Evolutionary conservation across 345 rosid genomes (phyloP).

Genomic region (Trapa bicornis): DNA sequence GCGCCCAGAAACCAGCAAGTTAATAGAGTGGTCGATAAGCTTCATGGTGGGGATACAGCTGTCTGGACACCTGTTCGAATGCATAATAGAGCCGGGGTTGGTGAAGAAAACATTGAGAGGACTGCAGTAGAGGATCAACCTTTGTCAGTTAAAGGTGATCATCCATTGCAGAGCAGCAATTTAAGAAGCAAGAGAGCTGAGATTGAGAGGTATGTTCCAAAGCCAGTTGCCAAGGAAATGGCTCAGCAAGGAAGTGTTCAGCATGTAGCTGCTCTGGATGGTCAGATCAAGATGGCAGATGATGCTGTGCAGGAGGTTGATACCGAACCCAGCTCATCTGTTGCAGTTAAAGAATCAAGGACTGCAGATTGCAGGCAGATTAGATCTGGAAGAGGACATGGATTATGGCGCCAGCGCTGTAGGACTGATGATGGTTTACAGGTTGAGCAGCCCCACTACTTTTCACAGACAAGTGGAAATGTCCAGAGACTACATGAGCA

Average conservation of each 20-base stretch:
- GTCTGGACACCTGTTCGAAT: conserved; percentile 81
- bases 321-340: conserved; percentile 21
- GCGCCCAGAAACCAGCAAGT: conserved; percentile 34
- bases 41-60: conserved; percentile 41
- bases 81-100: conserved; percentile 44
- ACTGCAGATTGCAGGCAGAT: conserved; percentile 45
- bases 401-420: conserved; percentile 62
- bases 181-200: conserved; percentile 73
- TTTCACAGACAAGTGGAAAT: conserved; percentile 24
- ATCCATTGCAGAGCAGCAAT: conserved; percentile 44
- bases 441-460: conserved; percentile 19
- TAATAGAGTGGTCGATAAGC: conserved; percentile 44
- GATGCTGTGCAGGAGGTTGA: conserved; percentile 20
- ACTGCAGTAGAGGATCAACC: conserved; percentile 22
- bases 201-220: conserved; percentile 78
- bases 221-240: conserved; percentile 83
- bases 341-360: conserved; percentile 34
- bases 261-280: conserved; percentile 20
- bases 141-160: conserved; percentile 33
- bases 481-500: conserved; percentile 30
- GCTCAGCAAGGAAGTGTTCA: conserved; percentile 49
- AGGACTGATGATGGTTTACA: conserved; percentile 30
- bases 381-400: conserved; percentile 49
- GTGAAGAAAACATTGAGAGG: conserved; percentile 36
- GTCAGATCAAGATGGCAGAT: conserved; percentile 16